Conservation (phyloP, 192 early-diverging fungal species). For the Spinellus fusiger region DNA sequence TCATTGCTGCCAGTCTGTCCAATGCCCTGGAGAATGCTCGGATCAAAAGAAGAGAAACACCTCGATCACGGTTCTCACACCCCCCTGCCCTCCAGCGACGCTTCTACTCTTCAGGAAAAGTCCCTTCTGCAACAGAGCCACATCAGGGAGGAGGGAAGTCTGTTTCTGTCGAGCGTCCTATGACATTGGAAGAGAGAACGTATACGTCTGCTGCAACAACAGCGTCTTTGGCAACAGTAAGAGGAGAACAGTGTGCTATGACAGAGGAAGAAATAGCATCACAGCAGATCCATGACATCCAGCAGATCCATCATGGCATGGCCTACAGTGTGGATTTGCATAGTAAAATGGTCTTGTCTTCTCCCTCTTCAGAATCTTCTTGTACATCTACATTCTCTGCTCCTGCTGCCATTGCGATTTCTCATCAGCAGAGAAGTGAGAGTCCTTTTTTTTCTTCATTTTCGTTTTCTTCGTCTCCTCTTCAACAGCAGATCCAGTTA, state of each 20-base stretch:
- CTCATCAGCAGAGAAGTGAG: too few species aligned
- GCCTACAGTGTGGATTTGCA: too few species aligned
- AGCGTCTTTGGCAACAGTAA: slow-evolving; percentile 14
- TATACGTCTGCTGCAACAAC: too few species aligned
- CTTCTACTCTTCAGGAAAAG: slow-evolving; percentile 5
- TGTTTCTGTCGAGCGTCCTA: not conserved
- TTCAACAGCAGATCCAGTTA: not conserved
- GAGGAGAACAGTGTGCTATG: too few species aligned
- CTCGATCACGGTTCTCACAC: slow-evolving; percentile 3
- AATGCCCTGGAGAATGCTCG: slow-evolving; percentile 16
- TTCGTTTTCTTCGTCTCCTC: not conserved
- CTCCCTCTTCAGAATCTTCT: not conserved
- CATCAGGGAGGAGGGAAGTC: not conserved
- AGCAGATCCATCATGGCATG: too few species aligned
- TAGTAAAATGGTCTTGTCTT: not conserved
- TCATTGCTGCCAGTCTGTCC: slow-evolving; percentile 37
- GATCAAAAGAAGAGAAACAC: slow-evolving; percentile 7
- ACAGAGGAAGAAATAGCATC: too few species aligned
- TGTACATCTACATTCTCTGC: slow-evolving; percentile 2
- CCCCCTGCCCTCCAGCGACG: not conserved
- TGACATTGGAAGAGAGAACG: slow-evolving; percentile 9
- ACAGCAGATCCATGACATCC: too few species aligned
- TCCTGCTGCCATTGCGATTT: not conserved
- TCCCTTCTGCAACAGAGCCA: not conserved
- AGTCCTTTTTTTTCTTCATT: too few species aligned